A percentile compares a stretch with the other conserved stretches of the same genome.
Evolutionary conservation across 495 filamentous ascomycete genomes (phyloP).

Genomic region (Trichoderma erinaceum): DNA sequence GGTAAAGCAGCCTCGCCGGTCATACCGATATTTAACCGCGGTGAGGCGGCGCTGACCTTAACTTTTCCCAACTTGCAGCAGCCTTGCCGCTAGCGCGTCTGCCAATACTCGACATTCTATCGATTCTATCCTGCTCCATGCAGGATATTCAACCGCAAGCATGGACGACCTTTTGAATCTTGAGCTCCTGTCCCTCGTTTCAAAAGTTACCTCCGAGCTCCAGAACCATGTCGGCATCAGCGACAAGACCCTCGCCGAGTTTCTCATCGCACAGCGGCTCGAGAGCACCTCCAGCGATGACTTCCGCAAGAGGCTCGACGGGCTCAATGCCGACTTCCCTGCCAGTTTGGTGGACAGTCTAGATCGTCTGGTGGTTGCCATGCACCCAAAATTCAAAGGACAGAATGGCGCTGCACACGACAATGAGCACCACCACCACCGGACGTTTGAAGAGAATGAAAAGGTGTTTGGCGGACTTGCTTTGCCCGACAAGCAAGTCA

Average conservation of each 20-base stretch:
- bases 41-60: not conserved
- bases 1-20: not conserved
- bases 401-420: slow-evolving; percentile 32
- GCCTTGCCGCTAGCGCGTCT: slow-evolving; percentile 12
- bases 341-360: slow-evolving; percentile 84
- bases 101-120: not conserved
- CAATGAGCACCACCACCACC: slow-evolving; percentile 35
- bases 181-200: slow-evolving; percentile 88
- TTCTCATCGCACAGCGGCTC: slow-evolving; percentile 82
- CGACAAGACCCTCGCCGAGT: slow-evolving; percentile 93
- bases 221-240: slow-evolving; percentile 88
- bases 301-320: slow-evolving; percentile 64
- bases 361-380: slow-evolving; percentile 76
- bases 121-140: not conserved
- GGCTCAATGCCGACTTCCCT: slow-evolving; percentile 79
- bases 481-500: slow-evolving; percentile 71
- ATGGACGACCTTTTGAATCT: slow-evolving; percentile 92
- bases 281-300: slow-evolving; percentile 61
- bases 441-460: slow-evolving; percentile 54
- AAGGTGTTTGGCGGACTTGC: slow-evolving; percentile 84
- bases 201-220: slow-evolving; percentile 88
- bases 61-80: not conserved
- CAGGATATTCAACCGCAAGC: slow-evolving; percentile 18
- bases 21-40: not conserved
- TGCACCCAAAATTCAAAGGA: slow-evolving; percentile 81